Base-by-base conservation (phyloP, 2,329 filamentous ascomycete species). In the Penicillium frequentans region DNA sequence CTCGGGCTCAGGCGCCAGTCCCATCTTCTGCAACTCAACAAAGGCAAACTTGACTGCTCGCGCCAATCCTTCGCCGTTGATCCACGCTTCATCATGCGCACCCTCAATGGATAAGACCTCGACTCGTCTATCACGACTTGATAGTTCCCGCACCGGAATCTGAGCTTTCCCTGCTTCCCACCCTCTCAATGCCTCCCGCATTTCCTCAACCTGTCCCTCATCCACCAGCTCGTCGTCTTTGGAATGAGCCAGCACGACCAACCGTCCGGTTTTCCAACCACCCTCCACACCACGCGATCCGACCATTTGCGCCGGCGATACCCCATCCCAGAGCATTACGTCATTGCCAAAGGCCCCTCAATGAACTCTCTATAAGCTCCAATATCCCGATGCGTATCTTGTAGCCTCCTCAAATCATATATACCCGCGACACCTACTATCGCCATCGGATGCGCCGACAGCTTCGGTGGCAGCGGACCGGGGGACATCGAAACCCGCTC, bases 131-230 rank as follows among this genome's bases (percentile, higher is more conserved):
- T 69, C 67, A 74, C 73, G 70, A 73, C 69, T 68, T 1, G 53
- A 42, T 24, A 61, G 16, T 23, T 57, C 59, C 23, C 57, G 44
- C 45, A 48, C 43, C 6, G 57, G 46, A 13, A 58, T 53, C 16
- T 58, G 42, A 21, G 52, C 51, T 16, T 56, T 47, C 3, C 10
- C 24, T 29, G 44, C 43, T 49, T 82, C 72, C 80, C 80, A 77
- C 69, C 76, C 66, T 73, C 81, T 70, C 77, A 84, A 71, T 71
- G 79, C 71, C 71, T 81, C 61, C 78, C 81, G 66, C 82, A 85
- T 79, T 2, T 49, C 65, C 44, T 73, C 68, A 7, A 69, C 50
- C 60, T 80, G 78, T 1, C 56, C 60, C 45, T 59, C 56, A 64
- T 78, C 74, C 9, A 79, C 75, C 33, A 79, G 62, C 42, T 67